Conservation (phyloP, 805 yeast species). For the Starmerella floricola region DNA sequence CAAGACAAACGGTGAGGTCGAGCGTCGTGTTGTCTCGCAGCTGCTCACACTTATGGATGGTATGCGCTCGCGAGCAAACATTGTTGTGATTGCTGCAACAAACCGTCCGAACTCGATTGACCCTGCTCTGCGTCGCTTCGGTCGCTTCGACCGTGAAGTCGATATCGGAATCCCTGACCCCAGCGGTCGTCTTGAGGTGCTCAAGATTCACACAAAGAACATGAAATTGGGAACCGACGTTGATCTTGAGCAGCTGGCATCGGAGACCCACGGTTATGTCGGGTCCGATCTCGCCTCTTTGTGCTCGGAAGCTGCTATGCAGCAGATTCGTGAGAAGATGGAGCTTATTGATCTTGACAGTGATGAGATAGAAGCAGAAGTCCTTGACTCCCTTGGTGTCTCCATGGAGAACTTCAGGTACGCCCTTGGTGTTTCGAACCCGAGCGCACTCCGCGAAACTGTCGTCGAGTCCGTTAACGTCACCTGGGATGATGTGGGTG, state of each 20-base stretch:
- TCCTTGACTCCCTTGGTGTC: slow-evolving; percentile 89
- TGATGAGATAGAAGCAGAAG: slow-evolving; percentile 95
- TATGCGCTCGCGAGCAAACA: slow-evolving; percentile 98
- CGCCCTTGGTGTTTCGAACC: slow-evolving; percentile 95
- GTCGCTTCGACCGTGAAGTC: slow-evolving; percentile 76
- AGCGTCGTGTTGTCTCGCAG: slow-evolving; percentile 97
- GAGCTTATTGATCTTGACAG: slow-evolving; percentile 91
- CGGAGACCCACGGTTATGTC: slow-evolving; percentile 98
- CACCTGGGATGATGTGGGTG: slow-evolving; percentile 99
- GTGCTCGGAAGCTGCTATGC: slow-evolving; percentile 99
- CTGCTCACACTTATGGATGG: slow-evolving; percentile 97
- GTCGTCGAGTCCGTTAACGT: slow-evolving; percentile 98
- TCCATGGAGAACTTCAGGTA: slow-evolving; percentile 98
- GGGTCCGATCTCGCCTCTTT: slow-evolving; percentile 98
- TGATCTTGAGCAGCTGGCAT: slow-evolving; percentile 87
- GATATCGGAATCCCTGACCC: slow-evolving; percentile 95
- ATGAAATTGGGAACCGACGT: slow-evolving; percentile 95
- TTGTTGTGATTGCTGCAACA: slow-evolving; percentile 97
- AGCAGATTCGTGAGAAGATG: slow-evolving; percentile 99
- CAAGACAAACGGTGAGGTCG: slow-evolving; percentile 99
- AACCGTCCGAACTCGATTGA: slow-evolving; percentile 78
- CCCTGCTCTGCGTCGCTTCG: slow-evolving; percentile 75
- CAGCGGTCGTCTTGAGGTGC: slow-evolving; percentile 91
- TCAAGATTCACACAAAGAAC: slow-evolving; percentile 95
- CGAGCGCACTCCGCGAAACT: slow-evolving; percentile 98